Percentiles rank a stretch among this genome's conserved stretches.
phyloP scores from a whole-genome alignment of 192 early-diverging fungal species.

The Coemansia sp. region DNA sequence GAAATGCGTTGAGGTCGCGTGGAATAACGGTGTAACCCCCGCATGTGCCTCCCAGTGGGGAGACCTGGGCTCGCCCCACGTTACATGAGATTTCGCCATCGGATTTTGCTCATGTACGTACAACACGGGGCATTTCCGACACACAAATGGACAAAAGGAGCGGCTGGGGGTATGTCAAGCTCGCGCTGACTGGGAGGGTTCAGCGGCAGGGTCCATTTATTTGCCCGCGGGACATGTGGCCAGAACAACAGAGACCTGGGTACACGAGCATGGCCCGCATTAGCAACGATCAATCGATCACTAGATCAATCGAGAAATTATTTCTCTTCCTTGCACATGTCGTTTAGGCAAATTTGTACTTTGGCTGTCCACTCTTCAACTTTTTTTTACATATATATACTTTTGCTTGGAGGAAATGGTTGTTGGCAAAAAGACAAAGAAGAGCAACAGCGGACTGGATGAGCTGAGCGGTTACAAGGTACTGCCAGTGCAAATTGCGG shows the following conservation, averaged over 20 bases:
- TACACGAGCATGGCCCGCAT: too few species aligned
- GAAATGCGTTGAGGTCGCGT: neutral
- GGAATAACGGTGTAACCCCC: neutral
- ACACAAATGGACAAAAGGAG: neutral
- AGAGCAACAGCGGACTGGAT: conserved; percentile 24
- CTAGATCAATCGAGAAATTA: neutral
- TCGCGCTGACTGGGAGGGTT: neutral
- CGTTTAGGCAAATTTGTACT: neutral
- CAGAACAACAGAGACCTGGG: neutral
- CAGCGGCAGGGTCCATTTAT: neutral
- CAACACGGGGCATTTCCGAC: neutral
- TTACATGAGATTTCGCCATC: neutral
- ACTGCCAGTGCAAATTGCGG: conserved; percentile 50
- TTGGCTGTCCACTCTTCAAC: neutral
- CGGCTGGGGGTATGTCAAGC: neutral
- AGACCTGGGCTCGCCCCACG: neutral
- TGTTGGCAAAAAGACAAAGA: conserved; percentile 17
- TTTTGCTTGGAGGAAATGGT: conserved; percentile 15
- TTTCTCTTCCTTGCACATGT: neutral
- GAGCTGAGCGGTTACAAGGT: conserved; percentile 59
- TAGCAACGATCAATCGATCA: neutral
- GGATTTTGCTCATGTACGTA: neutral
- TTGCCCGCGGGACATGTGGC: neutral
- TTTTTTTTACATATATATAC: neutral
- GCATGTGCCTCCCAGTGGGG: neutral